Evolutionary conservation across 441 rosid species (phyloP).

Genomic region (Eutrema salsugineum): DNA sequence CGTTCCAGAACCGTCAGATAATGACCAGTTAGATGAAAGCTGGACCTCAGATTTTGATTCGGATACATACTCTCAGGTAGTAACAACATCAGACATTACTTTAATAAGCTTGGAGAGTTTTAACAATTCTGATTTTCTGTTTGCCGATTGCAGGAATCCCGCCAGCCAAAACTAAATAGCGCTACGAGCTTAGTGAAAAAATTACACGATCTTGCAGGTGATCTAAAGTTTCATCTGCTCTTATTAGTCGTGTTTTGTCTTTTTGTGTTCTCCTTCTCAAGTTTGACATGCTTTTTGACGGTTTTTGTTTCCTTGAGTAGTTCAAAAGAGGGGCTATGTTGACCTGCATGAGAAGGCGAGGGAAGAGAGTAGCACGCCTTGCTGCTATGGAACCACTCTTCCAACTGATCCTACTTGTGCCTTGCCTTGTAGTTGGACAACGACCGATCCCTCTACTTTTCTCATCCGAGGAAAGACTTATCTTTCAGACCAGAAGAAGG

Average conservation of each 20-base stretch:
- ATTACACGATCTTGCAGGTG: constrained; percentile 93
- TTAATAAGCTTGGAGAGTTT: background rate
- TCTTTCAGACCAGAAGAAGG: constrained; percentile 82
- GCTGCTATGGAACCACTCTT: constrained; percentile 84
- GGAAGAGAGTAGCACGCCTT: constrained; percentile 54
- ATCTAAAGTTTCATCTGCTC: constrained; percentile 15
- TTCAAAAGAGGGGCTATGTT: constrained; percentile 89
- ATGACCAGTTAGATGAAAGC: constrained; percentile 53
- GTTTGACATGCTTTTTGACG: background rate
- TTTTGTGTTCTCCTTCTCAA: background rate
- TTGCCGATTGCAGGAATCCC: constrained; percentile 54
- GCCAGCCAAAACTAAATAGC: constrained; percentile 65
- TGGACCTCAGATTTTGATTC: constrained; percentile 77
- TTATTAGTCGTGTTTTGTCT: constrained; percentile 4
- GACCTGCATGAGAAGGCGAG: constrained; percentile 74
- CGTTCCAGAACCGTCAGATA: constrained; percentile 77
- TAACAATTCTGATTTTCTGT: background rate
- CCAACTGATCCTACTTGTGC: constrained; percentile 65
- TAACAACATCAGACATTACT: background rate
- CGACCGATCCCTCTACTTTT: constrained; percentile 79
- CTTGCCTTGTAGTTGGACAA: constrained; percentile 77
- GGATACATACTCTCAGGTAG: constrained; percentile 67
- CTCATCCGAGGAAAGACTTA: constrained; percentile 86
- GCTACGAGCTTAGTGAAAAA: constrained; percentile 86
- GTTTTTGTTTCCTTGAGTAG: constrained; percentile 38